phyloP scores from a whole-genome alignment of 139 green algal genomes.

The Desmodesmus armatus region DNA sequence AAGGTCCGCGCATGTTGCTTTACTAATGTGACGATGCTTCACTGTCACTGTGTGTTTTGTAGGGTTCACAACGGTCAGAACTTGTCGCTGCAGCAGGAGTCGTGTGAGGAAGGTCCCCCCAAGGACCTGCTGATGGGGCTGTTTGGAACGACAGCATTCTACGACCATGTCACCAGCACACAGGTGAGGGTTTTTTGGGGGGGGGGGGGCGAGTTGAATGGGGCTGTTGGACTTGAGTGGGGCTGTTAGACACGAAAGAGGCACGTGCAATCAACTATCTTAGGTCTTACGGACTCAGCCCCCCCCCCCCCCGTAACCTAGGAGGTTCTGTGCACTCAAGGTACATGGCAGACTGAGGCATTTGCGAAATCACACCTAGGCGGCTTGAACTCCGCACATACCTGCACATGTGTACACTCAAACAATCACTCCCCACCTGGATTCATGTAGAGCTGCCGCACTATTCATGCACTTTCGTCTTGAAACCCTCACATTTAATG shows the following conservation, averaged over 20 bases:
- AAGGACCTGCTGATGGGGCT: slow-evolving; percentile 22
- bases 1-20: too few species aligned
- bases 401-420: too few species aligned
- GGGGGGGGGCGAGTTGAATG: background rate
- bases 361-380: too few species aligned
- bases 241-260: background rate
- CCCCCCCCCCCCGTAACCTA: too few species aligned
- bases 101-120: background rate
- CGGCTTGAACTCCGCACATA: too few species aligned
- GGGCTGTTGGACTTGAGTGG: background rate
- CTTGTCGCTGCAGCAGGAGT: background rate
- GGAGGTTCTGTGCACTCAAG: background rate
- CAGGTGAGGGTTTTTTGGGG: background rate
- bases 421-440: too few species aligned
- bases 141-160: slow-evolving; percentile 41
- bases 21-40: too few species aligned
- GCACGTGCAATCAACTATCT: background rate
- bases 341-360: background rate
- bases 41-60: background rate
- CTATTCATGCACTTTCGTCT: too few species aligned
- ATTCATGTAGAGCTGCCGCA: too few species aligned
- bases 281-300: background rate
- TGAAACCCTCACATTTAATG: too few species aligned
- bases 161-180: slow-evolving; percentile 39
- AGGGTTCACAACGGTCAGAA: slow-evolving; percentile 44